Conservation (phyloP, 2,329 filamentous ascomycete species). For the Westerdykella ornata region DNA sequence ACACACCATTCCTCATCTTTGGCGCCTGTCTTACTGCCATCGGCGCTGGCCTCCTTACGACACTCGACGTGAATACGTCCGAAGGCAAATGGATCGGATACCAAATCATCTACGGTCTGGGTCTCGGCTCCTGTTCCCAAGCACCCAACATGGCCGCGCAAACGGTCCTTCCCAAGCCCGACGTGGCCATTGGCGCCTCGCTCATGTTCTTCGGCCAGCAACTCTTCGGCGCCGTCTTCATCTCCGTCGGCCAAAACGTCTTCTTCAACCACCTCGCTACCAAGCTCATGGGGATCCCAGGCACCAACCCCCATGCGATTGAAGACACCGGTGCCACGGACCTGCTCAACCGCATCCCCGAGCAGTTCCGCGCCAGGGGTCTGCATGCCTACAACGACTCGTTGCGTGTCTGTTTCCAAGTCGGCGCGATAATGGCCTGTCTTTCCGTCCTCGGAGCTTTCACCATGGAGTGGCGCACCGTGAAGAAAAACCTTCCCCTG, state of each 20-base stretch:
- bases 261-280: constrained; percentile 54
- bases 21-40: constrained; percentile 41
- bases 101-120: constrained; percentile 28
- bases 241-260: constrained; percentile 46
- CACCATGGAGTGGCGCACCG: constrained; percentile 55
- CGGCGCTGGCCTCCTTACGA: constrained; percentile 23
- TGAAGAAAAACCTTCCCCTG: constrained; percentile 22
- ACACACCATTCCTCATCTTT: constrained; percentile 45
- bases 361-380: constrained; percentile 45
- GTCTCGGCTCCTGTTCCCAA: constrained; percentile 43
- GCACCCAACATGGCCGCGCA: constrained; percentile 44
- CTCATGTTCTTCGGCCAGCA: constrained; percentile 45
- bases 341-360: constrained; percentile 47
- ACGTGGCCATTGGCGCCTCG: constrained; percentile 44
- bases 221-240: constrained; percentile 45
- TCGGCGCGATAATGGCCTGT: constrained; percentile 38
- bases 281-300: constrained; percentile 38
- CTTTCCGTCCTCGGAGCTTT: constrained; percentile 44
- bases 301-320: constrained; percentile 32
- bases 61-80: constrained; percentile 9
- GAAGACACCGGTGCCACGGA: constrained; percentile 47
- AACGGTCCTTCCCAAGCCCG: constrained; percentile 37
- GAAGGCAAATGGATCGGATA: constrained; percentile 24
- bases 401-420: constrained; percentile 50
- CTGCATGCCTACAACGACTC: constrained; percentile 55